Conservation (phyloP, 1,284 basidiomycete genomes). For the Uromyces viciae-fabae region DNA sequence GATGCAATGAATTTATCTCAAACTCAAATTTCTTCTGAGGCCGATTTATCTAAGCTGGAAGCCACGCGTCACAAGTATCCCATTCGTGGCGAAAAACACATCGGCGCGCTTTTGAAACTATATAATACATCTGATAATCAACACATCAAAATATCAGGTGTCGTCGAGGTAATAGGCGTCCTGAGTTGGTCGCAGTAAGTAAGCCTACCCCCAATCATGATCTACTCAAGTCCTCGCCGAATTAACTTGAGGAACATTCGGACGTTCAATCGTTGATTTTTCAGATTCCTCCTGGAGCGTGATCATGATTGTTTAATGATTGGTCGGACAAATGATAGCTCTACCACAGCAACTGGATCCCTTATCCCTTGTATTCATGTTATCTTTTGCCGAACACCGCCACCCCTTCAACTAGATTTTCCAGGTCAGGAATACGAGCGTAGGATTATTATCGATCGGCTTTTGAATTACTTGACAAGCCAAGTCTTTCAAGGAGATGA, state of each 20-base stretch:
- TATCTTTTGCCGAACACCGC: constrained; percentile 22
- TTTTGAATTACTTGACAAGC: constrained; percentile 16
- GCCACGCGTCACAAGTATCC: constrained; percentile 34
- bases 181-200: constrained; percentile 42
- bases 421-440: background rate
- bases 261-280: background rate
- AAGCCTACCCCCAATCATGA: background rate
- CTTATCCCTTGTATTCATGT: constrained; percentile 41
- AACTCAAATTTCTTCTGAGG: background rate
- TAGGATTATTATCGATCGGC: background rate
- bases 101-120: constrained; percentile 29
- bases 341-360: background rate
- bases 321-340: background rate
- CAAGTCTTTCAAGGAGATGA: constrained; percentile 30
- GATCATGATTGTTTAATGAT: background rate
- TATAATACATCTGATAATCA: constrained; percentile 12
- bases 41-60: constrained; percentile 11
- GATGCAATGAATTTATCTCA: background rate
- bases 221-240: background rate
- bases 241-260: background rate
- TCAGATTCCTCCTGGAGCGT: background rate
- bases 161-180: constrained; percentile 35
- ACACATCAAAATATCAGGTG: constrained; percentile 16
- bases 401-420: background rate
- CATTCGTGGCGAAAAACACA: constrained; percentile 15